These are phyloP conservation scores for Aspergillus oerlinghausenensis DNA, from an alignment of 2,329 filamentous ascomycete genomes.

Conservation along the genomic window DNA sequence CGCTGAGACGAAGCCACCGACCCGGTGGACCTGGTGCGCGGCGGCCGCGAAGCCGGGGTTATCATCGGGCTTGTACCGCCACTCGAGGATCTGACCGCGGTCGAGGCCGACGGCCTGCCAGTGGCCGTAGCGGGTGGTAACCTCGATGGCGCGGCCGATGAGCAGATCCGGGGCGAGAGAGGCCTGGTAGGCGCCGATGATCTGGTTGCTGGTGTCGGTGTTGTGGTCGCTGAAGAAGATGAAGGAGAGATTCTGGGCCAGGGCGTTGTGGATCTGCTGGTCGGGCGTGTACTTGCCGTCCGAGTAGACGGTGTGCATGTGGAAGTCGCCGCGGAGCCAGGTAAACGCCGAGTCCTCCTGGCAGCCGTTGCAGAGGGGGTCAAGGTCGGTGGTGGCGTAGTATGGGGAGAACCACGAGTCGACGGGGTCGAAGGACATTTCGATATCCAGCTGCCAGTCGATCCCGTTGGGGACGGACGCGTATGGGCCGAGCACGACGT, in stretches of 20 bases:
- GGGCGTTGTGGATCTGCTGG: constrained; percentile 10
- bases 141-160: constrained; percentile 20
- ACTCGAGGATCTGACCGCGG: constrained; percentile 7
- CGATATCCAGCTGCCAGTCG: not conserved
- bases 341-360: not conserved
- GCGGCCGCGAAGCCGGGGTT: not conserved
- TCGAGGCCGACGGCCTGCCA: constrained; percentile 22
- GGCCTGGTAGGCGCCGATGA: constrained; percentile 13
- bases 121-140: constrained; percentile 19
- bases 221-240: constrained; percentile 24
- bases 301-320: not conserved
- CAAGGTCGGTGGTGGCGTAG: not conserved
- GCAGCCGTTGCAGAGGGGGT: not conserved
- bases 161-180: constrained; percentile 14
- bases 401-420: not conserved
- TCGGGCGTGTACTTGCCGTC: not conserved
- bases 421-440: not conserved
- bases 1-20: not conserved
- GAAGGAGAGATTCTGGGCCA: constrained; percentile 15
- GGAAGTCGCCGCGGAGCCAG: not conserved
- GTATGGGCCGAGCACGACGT: not conserved
- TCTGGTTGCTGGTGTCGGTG: constrained; percentile 17
- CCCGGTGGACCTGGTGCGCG: not conserved
- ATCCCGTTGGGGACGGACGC: not conserved
- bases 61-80: not conserved